Evolutionary conservation across 345 rosid genomes (phyloP).

Genomic region (Lepidium africanum): DNA sequence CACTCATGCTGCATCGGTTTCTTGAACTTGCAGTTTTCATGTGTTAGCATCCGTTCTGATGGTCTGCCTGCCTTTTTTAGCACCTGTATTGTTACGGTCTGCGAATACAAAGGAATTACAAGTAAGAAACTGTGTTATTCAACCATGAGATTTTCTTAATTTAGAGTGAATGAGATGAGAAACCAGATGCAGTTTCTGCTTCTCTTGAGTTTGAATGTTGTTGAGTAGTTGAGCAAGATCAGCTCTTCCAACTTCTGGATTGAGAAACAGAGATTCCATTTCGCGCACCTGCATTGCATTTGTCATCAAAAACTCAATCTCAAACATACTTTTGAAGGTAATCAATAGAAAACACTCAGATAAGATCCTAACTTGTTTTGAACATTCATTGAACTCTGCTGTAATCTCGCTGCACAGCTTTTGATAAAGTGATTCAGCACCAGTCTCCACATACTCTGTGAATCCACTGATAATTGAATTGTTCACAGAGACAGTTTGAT

Average conservation of each 20-base stretch:
- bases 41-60: conserved; percentile 66
- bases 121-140: not conserved
- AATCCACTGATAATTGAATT: conserved; percentile 49
- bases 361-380: conserved; percentile 53
- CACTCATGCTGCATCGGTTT: conserved; percentile 72
- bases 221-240: conserved; percentile 73
- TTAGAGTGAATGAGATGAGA: conserved; percentile 8
- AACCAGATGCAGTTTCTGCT: conserved; percentile 78
- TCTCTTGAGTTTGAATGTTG: conserved; percentile 78
- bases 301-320: not conserved
- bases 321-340: not conserved
- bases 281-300: conserved; percentile 54
- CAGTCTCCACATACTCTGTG: conserved; percentile 60
- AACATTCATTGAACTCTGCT: conserved; percentile 72
- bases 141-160: not conserved
- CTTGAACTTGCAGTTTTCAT: conserved; percentile 62
- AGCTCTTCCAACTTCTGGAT: conserved; percentile 40
- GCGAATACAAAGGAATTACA: not conserved
- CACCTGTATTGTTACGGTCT: conserved; percentile 81
- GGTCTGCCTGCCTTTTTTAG: conserved; percentile 85
- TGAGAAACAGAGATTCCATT: conserved; percentile 53
- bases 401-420: conserved; percentile 78
- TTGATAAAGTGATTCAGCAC: conserved; percentile 73
- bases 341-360: not conserved
- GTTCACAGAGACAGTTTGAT: not conserved